Conservation (phyloP, 192 early-diverging fungal genomes). For the Nowakowskiella sp. region DNA sequence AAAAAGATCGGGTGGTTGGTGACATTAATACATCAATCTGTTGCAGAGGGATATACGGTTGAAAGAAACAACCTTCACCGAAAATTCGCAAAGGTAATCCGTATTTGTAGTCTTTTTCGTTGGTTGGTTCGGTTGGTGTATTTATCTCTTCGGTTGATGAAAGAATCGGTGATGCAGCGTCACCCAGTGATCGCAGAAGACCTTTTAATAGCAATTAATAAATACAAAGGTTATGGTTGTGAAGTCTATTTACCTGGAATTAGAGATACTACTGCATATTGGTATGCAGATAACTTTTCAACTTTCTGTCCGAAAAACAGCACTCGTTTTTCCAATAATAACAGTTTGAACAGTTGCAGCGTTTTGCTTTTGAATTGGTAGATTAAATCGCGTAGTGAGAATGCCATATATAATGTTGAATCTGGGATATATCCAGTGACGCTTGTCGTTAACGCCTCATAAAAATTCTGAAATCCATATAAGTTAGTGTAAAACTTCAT, state of each 20-base stretch:
- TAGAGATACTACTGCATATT: constrained; percentile 67
- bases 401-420: constrained; percentile 59
- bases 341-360: constrained; percentile 63
- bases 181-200: constrained; percentile 35
- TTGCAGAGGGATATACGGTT: constrained; percentile 75
- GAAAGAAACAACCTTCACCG: constrained; percentile 68
- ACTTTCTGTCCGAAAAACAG: constrained; percentile 79
- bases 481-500: constrained; percentile 7
- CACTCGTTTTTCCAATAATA: constrained; percentile 65
- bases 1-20: constrained; percentile 54
- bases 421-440: constrained; percentile 52
- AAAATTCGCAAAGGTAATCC: constrained; percentile 54
- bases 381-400: constrained; percentile 61
- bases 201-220: constrained; percentile 18
- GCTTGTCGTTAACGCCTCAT: constrained; percentile 45
- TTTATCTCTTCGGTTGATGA: background rate
- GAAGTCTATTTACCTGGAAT: constrained; percentile 54
- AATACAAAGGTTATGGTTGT: constrained; percentile 2
- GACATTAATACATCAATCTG: constrained; percentile 71
- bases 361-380: constrained; percentile 70
- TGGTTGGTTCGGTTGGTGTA: background rate
- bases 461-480: constrained; percentile 46
- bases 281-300: constrained; percentile 66
- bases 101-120: constrained; percentile 7
- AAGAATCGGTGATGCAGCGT: constrained; percentile 42